phyloP scores from a whole-genome alignment of 495 filamentous ascomycete species.

The Clohesyomyces aquaticus region DNA sequence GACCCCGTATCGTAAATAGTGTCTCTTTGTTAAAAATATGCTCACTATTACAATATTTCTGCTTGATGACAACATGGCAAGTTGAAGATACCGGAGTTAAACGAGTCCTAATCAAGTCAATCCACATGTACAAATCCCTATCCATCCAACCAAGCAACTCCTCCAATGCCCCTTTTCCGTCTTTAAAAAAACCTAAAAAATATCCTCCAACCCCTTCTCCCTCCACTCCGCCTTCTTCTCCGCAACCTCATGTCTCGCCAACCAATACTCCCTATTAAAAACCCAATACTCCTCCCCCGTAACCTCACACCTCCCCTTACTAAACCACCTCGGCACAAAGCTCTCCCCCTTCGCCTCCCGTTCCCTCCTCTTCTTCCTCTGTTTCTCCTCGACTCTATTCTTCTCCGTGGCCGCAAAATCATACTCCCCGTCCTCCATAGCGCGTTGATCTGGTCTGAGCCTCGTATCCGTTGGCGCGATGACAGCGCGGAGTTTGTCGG shows the following conservation, averaged over 20 bases:
- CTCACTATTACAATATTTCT: too few relatives aligned
- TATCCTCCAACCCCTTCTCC: slow-evolving; percentile 63
- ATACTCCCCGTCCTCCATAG: slow-evolving; percentile 97
- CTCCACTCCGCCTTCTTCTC: slow-evolving; percentile 54
- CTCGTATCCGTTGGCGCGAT: slow-evolving; percentile 92
- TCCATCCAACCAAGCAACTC: too few relatives aligned
- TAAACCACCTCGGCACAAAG: slow-evolving; percentile 86
- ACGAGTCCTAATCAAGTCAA: too few relatives aligned
- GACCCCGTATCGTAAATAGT: too few relatives aligned
- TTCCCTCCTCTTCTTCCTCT: slow-evolving; percentile 73
- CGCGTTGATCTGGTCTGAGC: slow-evolving; percentile 90
- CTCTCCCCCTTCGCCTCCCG: slow-evolving; percentile 78
- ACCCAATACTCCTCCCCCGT: slow-evolving; percentile 92
- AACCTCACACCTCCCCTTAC: slow-evolving; percentile 66
- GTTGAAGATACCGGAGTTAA: too few relatives aligned
- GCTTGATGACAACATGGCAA: too few relatives aligned
- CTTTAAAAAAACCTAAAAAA: too few relatives aligned
- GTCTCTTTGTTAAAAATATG: too few relatives aligned
- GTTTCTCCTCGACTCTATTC: slow-evolving; percentile 92
- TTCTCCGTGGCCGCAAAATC: slow-evolving; percentile 92
- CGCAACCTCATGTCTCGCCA: slow-evolving; percentile 61
- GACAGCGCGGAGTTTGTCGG: slow-evolving; percentile 69
- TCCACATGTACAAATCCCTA: too few relatives aligned
- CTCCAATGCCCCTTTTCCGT: too few relatives aligned
- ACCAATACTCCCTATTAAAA: slow-evolving; percentile 88